phyloP scores from a whole-genome alignment of 257 asterid genomes.

The Solanum habrochaites region DNA sequence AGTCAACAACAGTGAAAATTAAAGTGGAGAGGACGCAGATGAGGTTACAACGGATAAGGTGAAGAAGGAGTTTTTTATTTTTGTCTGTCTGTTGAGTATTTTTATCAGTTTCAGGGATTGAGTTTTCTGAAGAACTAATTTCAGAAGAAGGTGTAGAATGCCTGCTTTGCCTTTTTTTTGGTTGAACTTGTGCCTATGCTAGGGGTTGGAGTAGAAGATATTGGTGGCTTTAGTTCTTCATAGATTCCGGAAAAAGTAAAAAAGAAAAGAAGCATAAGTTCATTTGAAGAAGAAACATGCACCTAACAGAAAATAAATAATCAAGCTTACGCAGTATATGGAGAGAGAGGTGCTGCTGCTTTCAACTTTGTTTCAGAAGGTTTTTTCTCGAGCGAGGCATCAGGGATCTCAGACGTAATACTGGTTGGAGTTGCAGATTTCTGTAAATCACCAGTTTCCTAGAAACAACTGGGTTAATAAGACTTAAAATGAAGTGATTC shows the following conservation, averaged over 20 bases:
- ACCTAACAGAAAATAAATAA: neutral
- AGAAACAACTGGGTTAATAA: conserved; percentile 8
- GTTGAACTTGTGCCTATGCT: conserved; percentile 22
- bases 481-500: neutral
- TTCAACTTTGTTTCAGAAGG: conserved; percentile 24
- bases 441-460: conserved; percentile 32
- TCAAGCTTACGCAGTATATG: conserved; percentile 57
- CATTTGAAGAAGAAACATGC: neutral
- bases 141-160: conserved; percentile 14
- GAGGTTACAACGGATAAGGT: conserved; percentile 42
- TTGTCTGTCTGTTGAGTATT: conserved; percentile 8
- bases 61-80: conserved; percentile 25
- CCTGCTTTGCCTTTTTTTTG: conserved; percentile 8
- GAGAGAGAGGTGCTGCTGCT: conserved; percentile 41
- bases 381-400: conserved; percentile 14
- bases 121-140: conserved; percentile 19
- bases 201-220: conserved; percentile 47
- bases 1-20: neutral
- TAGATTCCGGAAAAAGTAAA: conserved; percentile 15
- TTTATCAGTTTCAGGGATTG: conserved; percentile 1
- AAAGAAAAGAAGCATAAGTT: neutral
- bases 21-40: neutral
- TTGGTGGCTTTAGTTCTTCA: conserved; percentile 61
- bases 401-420: conserved; percentile 5
- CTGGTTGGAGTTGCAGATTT: conserved; percentile 21